phyloP scores from a whole-genome alignment of 2,329 filamentous ascomycete genomes.

The Pseudogymnoascus sp. region DNA sequence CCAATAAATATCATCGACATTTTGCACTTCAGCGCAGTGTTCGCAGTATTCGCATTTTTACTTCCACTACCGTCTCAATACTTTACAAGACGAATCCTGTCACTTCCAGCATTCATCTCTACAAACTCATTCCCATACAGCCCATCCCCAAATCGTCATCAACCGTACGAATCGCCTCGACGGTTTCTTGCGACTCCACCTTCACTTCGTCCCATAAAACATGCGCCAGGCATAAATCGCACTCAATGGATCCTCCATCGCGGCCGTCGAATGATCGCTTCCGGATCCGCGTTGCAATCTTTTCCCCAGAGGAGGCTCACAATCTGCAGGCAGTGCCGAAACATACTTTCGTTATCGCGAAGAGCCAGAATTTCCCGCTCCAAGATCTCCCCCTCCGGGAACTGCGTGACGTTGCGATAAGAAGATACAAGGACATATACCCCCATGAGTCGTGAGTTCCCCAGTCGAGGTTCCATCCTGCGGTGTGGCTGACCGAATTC shows the following conservation, averaged over 20 bases:
- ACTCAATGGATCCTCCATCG: conserved; percentile 9
- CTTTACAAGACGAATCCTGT: neutral
- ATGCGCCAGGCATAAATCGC: conserved; percentile 2
- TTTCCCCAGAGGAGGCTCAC: conserved; percentile 4
- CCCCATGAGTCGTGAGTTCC: conserved; percentile 8
- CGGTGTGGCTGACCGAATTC: neutral
- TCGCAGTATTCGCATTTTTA: neutral
- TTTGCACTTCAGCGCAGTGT: neutral
- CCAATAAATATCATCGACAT: neutral
- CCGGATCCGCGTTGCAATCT: conserved; percentile 7
- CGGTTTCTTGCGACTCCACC: neutral
- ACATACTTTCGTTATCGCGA: conserved; percentile 7
- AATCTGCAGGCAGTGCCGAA: neutral
- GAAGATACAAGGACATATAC: conserved; percentile 9
- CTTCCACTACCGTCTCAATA: neutral
- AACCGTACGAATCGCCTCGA: neutral
- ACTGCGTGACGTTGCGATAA: conserved; percentile 4
- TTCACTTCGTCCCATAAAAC: neutral
- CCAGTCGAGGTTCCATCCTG: neutral
- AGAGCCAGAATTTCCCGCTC: neutral
- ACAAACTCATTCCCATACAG: neutral
- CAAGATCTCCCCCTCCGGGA: conserved; percentile 5
- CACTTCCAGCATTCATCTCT: neutral
- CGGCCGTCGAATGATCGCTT: conserved; percentile 5
- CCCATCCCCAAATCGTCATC: neutral